Evolutionary conservation across 2,329 filamentous ascomycete genomes (phyloP).

Genomic region (Kalmusia sp.): DNA sequence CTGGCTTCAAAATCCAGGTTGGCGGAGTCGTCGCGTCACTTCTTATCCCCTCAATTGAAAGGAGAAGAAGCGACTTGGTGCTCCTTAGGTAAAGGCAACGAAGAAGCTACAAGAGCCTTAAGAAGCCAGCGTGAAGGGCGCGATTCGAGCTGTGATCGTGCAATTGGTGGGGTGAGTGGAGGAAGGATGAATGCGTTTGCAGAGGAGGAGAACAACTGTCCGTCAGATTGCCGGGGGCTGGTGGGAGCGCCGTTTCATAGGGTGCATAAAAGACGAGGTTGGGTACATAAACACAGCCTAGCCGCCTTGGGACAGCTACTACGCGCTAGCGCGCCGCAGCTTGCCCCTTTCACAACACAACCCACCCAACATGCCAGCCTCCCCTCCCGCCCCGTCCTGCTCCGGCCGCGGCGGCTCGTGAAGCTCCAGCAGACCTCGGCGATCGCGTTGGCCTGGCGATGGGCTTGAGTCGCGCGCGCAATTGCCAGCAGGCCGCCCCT

Average conservation of each 20-base stretch:
- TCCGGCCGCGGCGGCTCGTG: slow-evolving; percentile 34
- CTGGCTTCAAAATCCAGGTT: slow-evolving; percentile 99
- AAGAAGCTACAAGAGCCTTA: slow-evolving; percentile 22
- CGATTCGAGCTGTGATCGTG: slow-evolving; percentile 37
- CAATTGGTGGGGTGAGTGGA: slow-evolving; percentile 48
- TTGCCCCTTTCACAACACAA: slow-evolving; percentile 27
- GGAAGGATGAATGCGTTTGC: slow-evolving; percentile 40
- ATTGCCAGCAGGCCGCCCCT: slow-evolving; percentile 16
- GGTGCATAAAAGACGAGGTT: slow-evolving; percentile 18
- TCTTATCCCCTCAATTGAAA: slow-evolving; percentile 74
- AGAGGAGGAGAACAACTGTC: slow-evolving; percentile 44
- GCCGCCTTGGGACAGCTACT: not conserved
- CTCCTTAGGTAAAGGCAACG: slow-evolving; percentile 44
- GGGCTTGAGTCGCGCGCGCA: slow-evolving; percentile 10
- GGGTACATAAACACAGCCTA: slow-evolving; percentile 14
- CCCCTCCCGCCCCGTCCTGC: slow-evolving; percentile 5
- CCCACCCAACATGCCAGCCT: slow-evolving; percentile 1
- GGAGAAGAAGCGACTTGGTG: slow-evolving; percentile 67
- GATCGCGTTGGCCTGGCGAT: slow-evolving; percentile 31
- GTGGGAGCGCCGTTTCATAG: slow-evolving; percentile 34
- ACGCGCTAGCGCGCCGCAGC: slow-evolving; percentile 30
- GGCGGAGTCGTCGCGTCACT: slow-evolving; percentile 79
- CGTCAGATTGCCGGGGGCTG: slow-evolving; percentile 28
- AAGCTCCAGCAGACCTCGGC: slow-evolving; percentile 28
- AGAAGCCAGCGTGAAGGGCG: slow-evolving; percentile 41